Conservation (phyloP, 2,329 filamentous ascomycete species). For the Volutella citrinella region DNA sequence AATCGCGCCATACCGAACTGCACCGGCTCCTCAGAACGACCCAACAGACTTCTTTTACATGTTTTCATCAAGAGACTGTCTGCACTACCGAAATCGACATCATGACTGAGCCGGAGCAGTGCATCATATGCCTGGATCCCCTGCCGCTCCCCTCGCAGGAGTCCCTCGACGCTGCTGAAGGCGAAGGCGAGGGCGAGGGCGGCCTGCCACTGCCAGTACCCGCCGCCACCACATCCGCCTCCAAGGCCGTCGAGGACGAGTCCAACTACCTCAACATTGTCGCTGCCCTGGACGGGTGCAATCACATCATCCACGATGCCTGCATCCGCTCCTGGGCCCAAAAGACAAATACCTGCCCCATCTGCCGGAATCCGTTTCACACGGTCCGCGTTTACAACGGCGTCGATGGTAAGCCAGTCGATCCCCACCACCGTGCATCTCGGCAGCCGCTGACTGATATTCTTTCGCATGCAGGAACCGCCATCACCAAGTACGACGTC, state of each 20-base stretch:
- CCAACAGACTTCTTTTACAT: slow-evolving; percentile 38
- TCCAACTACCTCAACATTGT: slow-evolving; percentile 43
- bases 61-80: slow-evolving; percentile 39
- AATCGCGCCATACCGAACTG: slow-evolving; percentile 30
- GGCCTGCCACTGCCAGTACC: slow-evolving; percentile 14
- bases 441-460: slow-evolving; percentile 16
- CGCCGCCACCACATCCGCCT: slow-evolving; percentile 21
- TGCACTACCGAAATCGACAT: slow-evolving; percentile 39
- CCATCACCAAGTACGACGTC: slow-evolving; percentile 60
- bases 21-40: slow-evolving; percentile 1
- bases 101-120: slow-evolving; percentile 60
- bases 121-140: slow-evolving; percentile 67
- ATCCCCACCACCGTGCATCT: slow-evolving; percentile 13
- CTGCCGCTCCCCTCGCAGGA: slow-evolving; percentile 38
- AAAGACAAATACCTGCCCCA: slow-evolving; percentile 95
- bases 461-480: slow-evolving; percentile 42
- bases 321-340: slow-evolving; percentile 94
- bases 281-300: slow-evolving; percentile 69
- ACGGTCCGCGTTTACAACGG: slow-evolving; percentile 79
- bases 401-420: slow-evolving; percentile 66
- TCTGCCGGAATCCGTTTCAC: slow-evolving; percentile 91
- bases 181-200: slow-evolving; percentile 16
- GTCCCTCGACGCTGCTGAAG: slow-evolving; percentile 19
- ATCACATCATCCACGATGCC: slow-evolving; percentile 87
- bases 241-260: slow-evolving; percentile 25